These are phyloP conservation scores for Stemphylium beticola DNA, from an alignment of 2,329 filamentous ascomycete genomes.

Conservation along the genomic window DNA sequence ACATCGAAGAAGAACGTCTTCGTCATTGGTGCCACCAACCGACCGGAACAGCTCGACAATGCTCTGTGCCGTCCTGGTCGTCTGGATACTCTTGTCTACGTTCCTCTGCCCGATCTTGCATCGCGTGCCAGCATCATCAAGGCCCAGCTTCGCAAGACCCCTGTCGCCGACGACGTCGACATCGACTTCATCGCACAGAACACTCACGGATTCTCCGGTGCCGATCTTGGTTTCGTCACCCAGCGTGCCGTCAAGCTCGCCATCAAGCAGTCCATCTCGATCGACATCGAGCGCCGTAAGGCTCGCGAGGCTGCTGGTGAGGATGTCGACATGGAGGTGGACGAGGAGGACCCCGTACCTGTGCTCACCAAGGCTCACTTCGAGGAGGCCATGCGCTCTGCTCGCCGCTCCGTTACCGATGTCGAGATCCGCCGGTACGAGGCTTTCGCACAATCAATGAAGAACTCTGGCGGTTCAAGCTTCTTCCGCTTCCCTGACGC, in stretches of 20 bases:
- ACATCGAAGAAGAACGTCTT: conserved; percentile 99
- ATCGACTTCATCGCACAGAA: conserved; percentile 91
- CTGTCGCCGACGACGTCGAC: conserved; percentile 85
- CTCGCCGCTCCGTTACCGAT: conserved; percentile 90
- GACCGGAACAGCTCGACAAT: conserved; percentile 97
- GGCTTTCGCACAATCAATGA: conserved; percentile 98
- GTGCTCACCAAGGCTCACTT: conserved; percentile 97
- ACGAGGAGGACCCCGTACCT: conserved; percentile 87
- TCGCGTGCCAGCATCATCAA: conserved; percentile 89
- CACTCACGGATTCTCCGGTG: conserved; percentile 99
- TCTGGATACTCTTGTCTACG: conserved; percentile 98
- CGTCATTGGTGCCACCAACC: conserved; percentile 98
- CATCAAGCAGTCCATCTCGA: conserved; percentile 93
- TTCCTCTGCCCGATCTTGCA: conserved; percentile 90
- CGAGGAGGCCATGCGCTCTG: conserved; percentile 97
- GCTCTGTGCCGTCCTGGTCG: conserved; percentile 97
- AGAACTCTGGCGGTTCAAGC: conserved; percentile 92
- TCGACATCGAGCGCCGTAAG: conserved; percentile 89
- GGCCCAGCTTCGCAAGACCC: conserved; percentile 98
- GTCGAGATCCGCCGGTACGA: conserved; percentile 98
- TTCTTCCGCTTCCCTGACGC: conserved; percentile 92
- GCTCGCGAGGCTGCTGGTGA: conserved; percentile 79
- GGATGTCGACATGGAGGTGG: conserved; percentile 74
- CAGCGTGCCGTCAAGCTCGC: conserved; percentile 99
- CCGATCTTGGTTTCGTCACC: conserved; percentile 98